Conservation (phyloP, 1,284 basidiomycete genomes). For the Trichosporon sp. region DNA sequence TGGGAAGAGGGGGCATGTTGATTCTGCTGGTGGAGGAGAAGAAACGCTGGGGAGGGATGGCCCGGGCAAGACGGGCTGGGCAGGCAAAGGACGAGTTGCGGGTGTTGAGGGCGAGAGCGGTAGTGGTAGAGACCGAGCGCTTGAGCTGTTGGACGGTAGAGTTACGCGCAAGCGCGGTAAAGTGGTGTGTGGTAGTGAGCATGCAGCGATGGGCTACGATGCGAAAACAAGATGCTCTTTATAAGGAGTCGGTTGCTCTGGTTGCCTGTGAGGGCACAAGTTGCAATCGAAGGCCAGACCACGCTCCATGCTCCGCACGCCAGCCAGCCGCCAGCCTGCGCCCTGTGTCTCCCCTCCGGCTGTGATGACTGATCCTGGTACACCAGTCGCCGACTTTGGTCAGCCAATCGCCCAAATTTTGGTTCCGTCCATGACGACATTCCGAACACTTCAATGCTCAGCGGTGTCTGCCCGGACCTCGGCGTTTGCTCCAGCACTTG, state of each 20-base stretch:
- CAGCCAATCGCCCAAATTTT: slow-evolving; percentile 1
- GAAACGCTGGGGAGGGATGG: slow-evolving; percentile 22
- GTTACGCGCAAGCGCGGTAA: slow-evolving; percentile 15
- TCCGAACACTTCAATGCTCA: background rate
- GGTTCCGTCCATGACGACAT: slow-evolving; percentile 16
- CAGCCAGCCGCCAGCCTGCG: background rate
- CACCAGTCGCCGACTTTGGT: background rate
- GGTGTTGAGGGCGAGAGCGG: background rate
- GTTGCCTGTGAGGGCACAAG: background rate
- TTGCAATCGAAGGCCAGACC: background rate
- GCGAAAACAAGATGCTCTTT: slow-evolving; percentile 13
- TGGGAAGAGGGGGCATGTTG: slow-evolving; percentile 55
- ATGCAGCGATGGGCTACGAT: slow-evolving; percentile 17
- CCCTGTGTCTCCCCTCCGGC: background rate
- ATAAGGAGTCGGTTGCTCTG: background rate
- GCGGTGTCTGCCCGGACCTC: background rate
- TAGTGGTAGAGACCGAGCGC: slow-evolving; percentile 8
- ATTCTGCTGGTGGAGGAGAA: slow-evolving; percentile 33
- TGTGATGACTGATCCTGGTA: slow-evolving; percentile 8
- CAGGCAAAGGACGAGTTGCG: background rate
- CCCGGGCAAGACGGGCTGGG: background rate
- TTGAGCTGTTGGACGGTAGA: background rate
- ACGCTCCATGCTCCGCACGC: slow-evolving; percentile 7
- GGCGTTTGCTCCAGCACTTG: slow-evolving; percentile 11
- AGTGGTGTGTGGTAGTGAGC: slow-evolving; percentile 8